These are phyloP conservation scores for Leishmania martiniquensis DNA, from an alignment of 208 protist species.

Conservation along the genomic window DNA sequence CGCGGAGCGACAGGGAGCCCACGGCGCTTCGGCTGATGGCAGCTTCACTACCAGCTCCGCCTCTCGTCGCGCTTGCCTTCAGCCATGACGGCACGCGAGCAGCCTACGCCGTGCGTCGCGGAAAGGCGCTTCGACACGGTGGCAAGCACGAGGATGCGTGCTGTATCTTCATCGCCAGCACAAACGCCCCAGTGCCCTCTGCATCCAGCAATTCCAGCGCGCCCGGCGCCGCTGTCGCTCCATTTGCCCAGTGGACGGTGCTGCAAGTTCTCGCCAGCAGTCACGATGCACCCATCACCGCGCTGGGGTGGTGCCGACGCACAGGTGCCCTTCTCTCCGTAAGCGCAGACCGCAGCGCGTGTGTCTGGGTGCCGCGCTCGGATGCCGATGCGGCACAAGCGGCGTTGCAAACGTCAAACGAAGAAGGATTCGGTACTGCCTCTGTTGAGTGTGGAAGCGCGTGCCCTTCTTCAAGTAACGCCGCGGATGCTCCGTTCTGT, in stretches of 20 bases:
- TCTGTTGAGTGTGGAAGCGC: neutral
- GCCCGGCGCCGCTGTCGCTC: neutral
- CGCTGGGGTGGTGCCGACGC: constrained; percentile 17
- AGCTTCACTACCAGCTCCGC: neutral
- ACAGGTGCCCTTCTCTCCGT: constrained; percentile 22
- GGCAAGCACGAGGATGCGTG: constrained; percentile 13
- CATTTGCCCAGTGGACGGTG: constrained; percentile 9
- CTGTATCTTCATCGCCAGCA: constrained; percentile 9
- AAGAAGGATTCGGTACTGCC: neutral
- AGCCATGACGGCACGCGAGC: constrained; percentile 6
- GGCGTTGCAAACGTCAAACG: neutral
- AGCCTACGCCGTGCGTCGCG: constrained; percentile 26
- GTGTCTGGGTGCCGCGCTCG: constrained; percentile 13
- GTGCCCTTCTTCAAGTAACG: neutral
- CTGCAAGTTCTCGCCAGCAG: constrained; percentile 11
- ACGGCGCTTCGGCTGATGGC: neutral
- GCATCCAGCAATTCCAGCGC: neutral
- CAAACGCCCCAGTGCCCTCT: neutral
- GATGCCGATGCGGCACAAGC: neutral
- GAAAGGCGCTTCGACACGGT: neutral
- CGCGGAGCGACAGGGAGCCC: neutral
- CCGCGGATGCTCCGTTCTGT: neutral
- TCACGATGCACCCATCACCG: constrained; percentile 25
- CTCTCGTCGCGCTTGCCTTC: constrained; percentile 21
- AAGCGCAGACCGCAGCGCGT: constrained; percentile 21